These are phyloP conservation scores for Carex myosuroides DNA, from an alignment of 176 grass and related monocot genomes.

Conservation along the genomic window DNA sequence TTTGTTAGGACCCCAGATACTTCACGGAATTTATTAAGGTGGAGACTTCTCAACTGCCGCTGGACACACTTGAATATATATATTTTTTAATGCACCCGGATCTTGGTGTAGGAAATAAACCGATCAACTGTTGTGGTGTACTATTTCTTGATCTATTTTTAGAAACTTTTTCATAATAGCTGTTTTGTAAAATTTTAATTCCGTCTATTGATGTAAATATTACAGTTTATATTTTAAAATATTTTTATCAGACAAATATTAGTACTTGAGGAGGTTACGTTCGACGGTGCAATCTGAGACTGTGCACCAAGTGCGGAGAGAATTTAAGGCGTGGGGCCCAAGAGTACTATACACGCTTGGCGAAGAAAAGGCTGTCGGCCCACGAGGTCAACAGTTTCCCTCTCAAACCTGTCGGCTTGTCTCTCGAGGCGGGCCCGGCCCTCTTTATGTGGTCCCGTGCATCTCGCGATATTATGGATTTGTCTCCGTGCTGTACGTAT, in stretches of 20 bases:
- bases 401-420: conserved; percentile 43
- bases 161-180: too few species aligned
- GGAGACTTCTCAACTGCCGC: conserved; percentile 7
- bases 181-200: too few species aligned
- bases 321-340: not conserved
- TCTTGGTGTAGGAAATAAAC: not conserved
- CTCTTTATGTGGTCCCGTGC: not conserved
- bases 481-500: not conserved
- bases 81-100: not conserved
- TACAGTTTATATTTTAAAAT: too few species aligned
- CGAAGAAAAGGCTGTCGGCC: conserved; percentile 23
- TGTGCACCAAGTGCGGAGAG: not conserved
- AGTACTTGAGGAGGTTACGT: not conserved
- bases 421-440: not conserved
- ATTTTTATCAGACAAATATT: too few species aligned
- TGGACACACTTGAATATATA: not conserved
- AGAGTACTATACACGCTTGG: not conserved
- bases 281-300: not conserved
- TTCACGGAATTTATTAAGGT: not conserved
- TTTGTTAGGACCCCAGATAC: not conserved
- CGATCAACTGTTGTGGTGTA: not conserved
- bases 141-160: too few species aligned
- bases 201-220: too few species aligned
- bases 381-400: conserved; percentile 46
- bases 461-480: not conserved